Evolutionary conservation across 306 rosid species (phyloP).

Genomic region (Ceratonia siliqua): DNA sequence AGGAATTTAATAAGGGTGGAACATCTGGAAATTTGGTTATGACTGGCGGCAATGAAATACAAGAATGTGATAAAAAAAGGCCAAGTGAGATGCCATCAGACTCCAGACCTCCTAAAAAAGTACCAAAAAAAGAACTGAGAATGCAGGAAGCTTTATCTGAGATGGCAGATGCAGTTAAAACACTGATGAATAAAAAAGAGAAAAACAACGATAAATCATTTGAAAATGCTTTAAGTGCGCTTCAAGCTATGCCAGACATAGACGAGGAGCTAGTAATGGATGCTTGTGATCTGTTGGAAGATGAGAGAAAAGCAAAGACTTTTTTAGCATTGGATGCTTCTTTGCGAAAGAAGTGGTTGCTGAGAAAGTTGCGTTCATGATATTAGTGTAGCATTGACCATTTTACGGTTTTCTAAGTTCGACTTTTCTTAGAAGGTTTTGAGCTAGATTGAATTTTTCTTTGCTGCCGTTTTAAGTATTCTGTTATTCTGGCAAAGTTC

Average conservation of each 20-base stretch:
- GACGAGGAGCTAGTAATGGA: constrained; percentile 73
- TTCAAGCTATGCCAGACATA: constrained; percentile 65
- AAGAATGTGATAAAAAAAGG: constrained; percentile 43
- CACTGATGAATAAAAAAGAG: constrained; percentile 45
- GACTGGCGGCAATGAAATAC: constrained; percentile 22
- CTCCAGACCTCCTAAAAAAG: constrained; percentile 26
- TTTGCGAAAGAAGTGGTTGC: constrained; percentile 72
- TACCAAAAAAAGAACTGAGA: constrained; percentile 37
- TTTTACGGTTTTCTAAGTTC: neutral
- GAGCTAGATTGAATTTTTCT: neutral
- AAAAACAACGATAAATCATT: constrained; percentile 33
- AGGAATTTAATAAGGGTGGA: neutral
- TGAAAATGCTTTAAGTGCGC: constrained; percentile 62
- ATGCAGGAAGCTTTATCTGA: constrained; percentile 54
- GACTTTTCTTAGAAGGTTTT: neutral
- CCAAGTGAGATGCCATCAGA: constrained; percentile 8
- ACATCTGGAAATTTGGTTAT: constrained; percentile 11
- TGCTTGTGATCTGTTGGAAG: constrained; percentile 77
- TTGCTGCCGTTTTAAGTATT: neutral
- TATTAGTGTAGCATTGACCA: neutral
- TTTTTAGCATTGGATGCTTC: constrained; percentile 61
- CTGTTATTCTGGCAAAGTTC: neutral
- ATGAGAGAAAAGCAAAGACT: constrained; percentile 66
- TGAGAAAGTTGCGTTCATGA: constrained; percentile 62
- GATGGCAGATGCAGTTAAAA: constrained; percentile 62